These are phyloP conservation scores for Fusarium nematophilum DNA, from an alignment of 2,329 filamentous ascomycete species.

Conservation along the genomic window DNA sequence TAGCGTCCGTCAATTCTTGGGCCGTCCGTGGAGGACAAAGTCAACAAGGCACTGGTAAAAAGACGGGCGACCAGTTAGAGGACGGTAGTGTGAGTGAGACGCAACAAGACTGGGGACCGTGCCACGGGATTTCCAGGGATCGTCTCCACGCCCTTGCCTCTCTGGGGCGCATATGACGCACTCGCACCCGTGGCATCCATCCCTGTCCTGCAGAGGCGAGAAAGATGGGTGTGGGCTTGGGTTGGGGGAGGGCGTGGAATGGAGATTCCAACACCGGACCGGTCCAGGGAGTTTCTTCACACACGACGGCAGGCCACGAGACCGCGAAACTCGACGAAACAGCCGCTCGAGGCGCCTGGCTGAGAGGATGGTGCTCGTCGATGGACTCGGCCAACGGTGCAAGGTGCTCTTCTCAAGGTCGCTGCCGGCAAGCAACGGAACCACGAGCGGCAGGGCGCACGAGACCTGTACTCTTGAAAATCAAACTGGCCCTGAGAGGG, in stretches of 20 bases:
- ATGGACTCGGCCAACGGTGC: slow-evolving; percentile 1
- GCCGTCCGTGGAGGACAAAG: slow-evolving; percentile 13
- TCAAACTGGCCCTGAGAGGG: slow-evolving; percentile 2
- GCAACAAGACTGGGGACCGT: slow-evolving; percentile 31
- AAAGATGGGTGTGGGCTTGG: slow-evolving; percentile 26
- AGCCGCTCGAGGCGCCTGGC: slow-evolving; percentile 39
- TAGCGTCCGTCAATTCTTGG: slow-evolving; percentile 33
- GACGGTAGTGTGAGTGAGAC: slow-evolving; percentile 38
- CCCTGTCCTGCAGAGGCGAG: slow-evolving; percentile 38
- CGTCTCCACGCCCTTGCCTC: slow-evolving; percentile 32
- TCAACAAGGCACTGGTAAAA: slow-evolving; percentile 23
- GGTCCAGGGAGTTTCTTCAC: slow-evolving; percentile 28
- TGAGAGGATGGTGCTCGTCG: slow-evolving; percentile 1
- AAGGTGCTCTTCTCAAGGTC: background rate
- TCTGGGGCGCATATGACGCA: slow-evolving; percentile 45
- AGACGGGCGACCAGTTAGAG: slow-evolving; percentile 23
- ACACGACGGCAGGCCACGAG: slow-evolving; percentile 22
- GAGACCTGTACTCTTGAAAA: background rate
- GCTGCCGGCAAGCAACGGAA: too few species aligned
- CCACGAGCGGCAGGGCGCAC: background rate
- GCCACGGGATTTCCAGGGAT: slow-evolving; percentile 37
- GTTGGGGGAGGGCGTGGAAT: slow-evolving; percentile 33
- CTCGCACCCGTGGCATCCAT: slow-evolving; percentile 40
- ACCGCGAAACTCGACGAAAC: slow-evolving; percentile 20
- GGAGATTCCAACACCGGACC: slow-evolving; percentile 38